phyloP scores from a whole-genome alignment of 2,329 filamentous ascomycete genomes.

The Xylariaceae sp. region DNA sequence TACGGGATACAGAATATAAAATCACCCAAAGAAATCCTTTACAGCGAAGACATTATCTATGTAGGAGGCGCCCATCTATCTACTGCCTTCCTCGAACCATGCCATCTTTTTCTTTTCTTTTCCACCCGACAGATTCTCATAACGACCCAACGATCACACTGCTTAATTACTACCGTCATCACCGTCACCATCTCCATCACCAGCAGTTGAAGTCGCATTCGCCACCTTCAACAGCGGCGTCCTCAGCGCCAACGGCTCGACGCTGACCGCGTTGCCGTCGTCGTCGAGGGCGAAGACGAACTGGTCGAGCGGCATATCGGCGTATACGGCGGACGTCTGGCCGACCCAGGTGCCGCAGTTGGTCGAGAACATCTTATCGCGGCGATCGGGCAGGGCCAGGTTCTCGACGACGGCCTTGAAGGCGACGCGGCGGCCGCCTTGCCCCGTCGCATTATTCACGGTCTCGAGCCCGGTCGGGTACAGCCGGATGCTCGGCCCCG shows the following conservation, averaged over 20 bases:
- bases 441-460: neutral
- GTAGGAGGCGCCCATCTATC: no score
- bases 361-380: constrained; percentile 32
- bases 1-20: no score
- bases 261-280: constrained; percentile 25
- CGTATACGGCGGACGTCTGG: constrained; percentile 33
- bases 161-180: neutral
- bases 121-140: no score
- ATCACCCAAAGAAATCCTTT: no score
- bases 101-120: no score
- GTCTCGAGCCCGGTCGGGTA: constrained; percentile 34
- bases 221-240: constrained; percentile 20
- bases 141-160: neutral
- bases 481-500: constrained; percentile 30
- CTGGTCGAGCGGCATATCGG: constrained; percentile 35
- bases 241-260: constrained; percentile 33
- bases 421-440: constrained; percentile 18
- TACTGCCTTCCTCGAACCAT: no score
- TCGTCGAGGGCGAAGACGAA: constrained; percentile 33
- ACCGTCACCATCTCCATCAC: neutral
- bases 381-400: constrained; percentile 22
- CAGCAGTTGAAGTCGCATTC: no score
- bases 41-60: no score
- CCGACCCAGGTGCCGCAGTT: constrained; percentile 36
- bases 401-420: constrained; percentile 37